Evolutionary conservation across 495 filamentous ascomycete species (phyloP).

Genomic region (Tuber microsphaerosporum): DNA sequence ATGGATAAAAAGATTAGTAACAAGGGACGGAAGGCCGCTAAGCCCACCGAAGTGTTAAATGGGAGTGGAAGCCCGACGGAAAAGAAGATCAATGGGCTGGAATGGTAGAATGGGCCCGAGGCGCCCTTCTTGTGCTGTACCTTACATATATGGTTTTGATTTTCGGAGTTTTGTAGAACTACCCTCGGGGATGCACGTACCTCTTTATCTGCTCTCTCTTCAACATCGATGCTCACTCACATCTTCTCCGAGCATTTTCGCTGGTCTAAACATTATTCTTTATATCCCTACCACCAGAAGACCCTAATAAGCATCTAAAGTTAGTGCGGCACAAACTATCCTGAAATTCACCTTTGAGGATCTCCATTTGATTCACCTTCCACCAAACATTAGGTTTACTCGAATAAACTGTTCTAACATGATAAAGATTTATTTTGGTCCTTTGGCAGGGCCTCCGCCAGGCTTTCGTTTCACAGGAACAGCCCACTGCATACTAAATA

Average conservation of each 20-base stretch:
- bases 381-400: background rate
- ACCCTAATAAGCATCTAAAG: background rate
- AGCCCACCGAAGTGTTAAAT: slow-evolving; percentile 18
- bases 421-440: background rate
- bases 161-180: slow-evolving; percentile 1
- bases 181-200: background rate
- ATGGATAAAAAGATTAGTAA: slow-evolving; percentile 45
- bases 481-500: background rate
- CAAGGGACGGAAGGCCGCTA: slow-evolving; percentile 53
- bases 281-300: background rate
- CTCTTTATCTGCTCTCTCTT: background rate
- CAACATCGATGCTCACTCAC: background rate
- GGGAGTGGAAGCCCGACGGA: background rate
- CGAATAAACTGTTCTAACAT: background rate
- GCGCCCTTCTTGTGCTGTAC: background rate
- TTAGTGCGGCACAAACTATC: background rate
- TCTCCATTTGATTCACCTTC: background rate
- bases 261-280: too few species aligned
- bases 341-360: background rate
- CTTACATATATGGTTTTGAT: background rate
- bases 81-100: background rate
- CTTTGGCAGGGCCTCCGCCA: background rate
- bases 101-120: background rate
- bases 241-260: background rate
- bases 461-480: background rate